These are phyloP conservation scores for Flaveria bidentis DNA, from an alignment of 129 eudicot species.

Conservation along the genomic window DNA sequence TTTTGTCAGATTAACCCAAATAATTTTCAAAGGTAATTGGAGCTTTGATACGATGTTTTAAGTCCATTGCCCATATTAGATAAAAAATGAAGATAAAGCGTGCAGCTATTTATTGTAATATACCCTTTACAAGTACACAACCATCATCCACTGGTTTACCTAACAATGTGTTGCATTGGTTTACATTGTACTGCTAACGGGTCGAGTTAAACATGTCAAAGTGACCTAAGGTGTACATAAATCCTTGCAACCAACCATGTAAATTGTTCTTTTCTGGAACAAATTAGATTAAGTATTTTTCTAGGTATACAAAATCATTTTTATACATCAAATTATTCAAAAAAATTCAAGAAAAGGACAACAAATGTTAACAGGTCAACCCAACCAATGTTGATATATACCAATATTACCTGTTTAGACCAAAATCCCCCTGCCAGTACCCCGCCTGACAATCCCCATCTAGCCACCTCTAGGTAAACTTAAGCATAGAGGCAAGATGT, in stretches of 20 bases:
- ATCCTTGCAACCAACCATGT: neutral
- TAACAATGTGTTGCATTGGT: neutral
- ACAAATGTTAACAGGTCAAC: neutral
- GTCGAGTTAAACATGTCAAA: neutral
- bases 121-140: neutral
- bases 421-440: neutral
- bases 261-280: neutral
- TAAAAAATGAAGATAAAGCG: neutral
- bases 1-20: neutral
- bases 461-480: neutral
- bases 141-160: neutral
- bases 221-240: neutral
- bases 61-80: conserved; percentile 2
- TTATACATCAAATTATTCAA: neutral
- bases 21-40: neutral
- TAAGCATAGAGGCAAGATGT: neutral
- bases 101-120: neutral
- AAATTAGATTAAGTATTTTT: neutral
- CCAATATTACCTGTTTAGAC: neutral
- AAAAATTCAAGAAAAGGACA: neutral
- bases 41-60: neutral
- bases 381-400: neutral
- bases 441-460: neutral
- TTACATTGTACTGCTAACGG: neutral
- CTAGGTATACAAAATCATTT: neutral